Conservation (phyloP, 1,284 basidiomycete genomes). For the Cutaneotrichosporon spelunceum region DNA sequence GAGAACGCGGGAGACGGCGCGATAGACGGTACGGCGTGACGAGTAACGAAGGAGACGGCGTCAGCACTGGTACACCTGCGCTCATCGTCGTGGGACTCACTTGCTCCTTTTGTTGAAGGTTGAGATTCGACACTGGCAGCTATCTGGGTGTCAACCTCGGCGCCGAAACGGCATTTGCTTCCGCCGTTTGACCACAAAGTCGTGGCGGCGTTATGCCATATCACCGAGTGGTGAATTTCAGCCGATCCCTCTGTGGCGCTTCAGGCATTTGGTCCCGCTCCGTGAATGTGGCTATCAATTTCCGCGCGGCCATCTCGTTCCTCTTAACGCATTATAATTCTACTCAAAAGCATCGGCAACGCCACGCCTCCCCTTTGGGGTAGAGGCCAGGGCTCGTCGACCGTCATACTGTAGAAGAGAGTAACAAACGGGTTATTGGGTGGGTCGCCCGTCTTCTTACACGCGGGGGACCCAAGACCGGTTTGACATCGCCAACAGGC, state of each 20-base stretch:
- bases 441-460: slow-evolving; percentile 33
- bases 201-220: not conserved
- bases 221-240: not conserved
- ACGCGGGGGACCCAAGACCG: slow-evolving; percentile 41
- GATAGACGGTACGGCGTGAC: not conserved
- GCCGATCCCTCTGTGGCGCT: not conserved
- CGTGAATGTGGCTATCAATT: not conserved
- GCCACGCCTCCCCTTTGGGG: slow-evolving; percentile 21
- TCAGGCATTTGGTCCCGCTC: not conserved
- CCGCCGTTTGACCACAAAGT: not conserved
- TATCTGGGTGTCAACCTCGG: not conserved
- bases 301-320: not conserved
- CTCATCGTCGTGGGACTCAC: not conserved
- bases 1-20: not conserved
- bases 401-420: slow-evolving; percentile 46
- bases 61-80: not conserved
- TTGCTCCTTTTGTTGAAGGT: slow-evolving; percentile 10
- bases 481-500: slow-evolving; percentile 32
- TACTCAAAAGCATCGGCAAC: slow-evolving; percentile 42
- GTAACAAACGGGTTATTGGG: slow-evolving; percentile 38
- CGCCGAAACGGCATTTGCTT: not conserved
- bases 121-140: slow-evolving; percentile 4
- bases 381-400: slow-evolving; percentile 19
- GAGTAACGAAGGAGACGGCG: not conserved
- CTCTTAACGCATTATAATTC: slow-evolving; percentile 24